Base-by-base conservation (phyloP, 2,329 filamentous ascomycete species). In the Trematosphaeria pertusa region DNA sequence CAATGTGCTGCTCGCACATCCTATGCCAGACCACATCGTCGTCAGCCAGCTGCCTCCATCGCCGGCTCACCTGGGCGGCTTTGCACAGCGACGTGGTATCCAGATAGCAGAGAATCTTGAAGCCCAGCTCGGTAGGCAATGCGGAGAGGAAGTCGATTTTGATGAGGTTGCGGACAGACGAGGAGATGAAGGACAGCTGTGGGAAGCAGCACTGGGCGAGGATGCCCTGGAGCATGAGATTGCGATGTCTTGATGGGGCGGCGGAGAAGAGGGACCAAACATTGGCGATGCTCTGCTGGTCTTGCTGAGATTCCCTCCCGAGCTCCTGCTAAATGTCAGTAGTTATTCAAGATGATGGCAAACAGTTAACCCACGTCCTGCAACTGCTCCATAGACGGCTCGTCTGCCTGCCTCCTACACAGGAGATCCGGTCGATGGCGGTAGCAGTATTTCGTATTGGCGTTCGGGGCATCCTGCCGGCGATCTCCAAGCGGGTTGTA, bases 241-340 rank as follows among this genome's bases (percentile, higher is more conserved):
- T 93, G 59, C 94, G 87, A 66, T 97, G 93, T 69, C 95, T 96
- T 8, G 91, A 83, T 0, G 94, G 94, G 0, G 94, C 92, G 30
- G 94, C 94, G 0, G 93, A 97, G 77, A 99, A 99, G 37, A 97
- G 81, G 0, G 93, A 96, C 94, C 94, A 99, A 45, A 97, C 92
- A 65, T 97, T 93, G 24, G 92, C 91, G 63, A 99, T 97, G 65
- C 89, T 92, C 74, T 97, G 91, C 73, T 96, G 91, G 70, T 99
- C 94, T 56, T 84, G 86, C 52, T 88, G 83, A 4, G 91, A 87
- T 24, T 97, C 82, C 36, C 83, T 86, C 61, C 93, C 88, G 41
- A 97, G 84, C 72, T 94, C 88, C 87, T 92, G 52, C 38, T 44
- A 37, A 10, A 17, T 24, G 63, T 72, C 50, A 72, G 64, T 54